Evolutionary conservation across 257 asterid genomes (phyloP), one percentile per base, ranked within the genome.

Genomic region (Solanum verrucosum): DNA sequence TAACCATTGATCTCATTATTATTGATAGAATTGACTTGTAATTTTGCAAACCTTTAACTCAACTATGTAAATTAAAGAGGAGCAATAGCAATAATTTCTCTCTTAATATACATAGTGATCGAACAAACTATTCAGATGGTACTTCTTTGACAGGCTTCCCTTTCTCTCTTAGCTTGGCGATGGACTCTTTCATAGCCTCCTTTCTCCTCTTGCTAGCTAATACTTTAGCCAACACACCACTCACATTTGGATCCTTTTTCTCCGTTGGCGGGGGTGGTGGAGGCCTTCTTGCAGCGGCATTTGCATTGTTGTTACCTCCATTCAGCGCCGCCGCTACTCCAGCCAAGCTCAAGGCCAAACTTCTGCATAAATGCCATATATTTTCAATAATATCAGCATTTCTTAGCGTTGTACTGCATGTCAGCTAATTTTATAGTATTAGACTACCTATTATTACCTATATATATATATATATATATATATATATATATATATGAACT

Each of bases 141-240:
- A 18, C n/a, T 68, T 91, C 91, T 42, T 92, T 89, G 86, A 65
- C 29, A 84, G 68, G 33, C 89, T 94, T 94, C 31, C 98, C 99
- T 81, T 89, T 92, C 67, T 92, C 96, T 89, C 93, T 93, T 49
- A 93, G 89, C 93, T 93, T 93, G n/a, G 93, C 92, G 14, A 93
- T 89, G 35, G 92, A 68, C 40, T 95, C 95, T 92, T 93, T 92
- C 99, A 96, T 92, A 89, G 96, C 98, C 83, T 96, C 98, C 90
- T 93, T 96, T 89, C 98, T 95, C 94, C 90, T 96, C 93, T 95
- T 96, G 93, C 95, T 95, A 34, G 99, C 98, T 87, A 96, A 68
- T 33, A 96, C 89, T 87, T 96, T 95, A 18, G 98, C 99, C 31
- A 86, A 85, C 59, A 95, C 67, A 7, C 98, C 98, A 72, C 88